Evolutionary conservation across 441 rosid species (phyloP), one percentile per base, ranked within the genome.

Genomic region (Jatropha podagrica): DNA sequence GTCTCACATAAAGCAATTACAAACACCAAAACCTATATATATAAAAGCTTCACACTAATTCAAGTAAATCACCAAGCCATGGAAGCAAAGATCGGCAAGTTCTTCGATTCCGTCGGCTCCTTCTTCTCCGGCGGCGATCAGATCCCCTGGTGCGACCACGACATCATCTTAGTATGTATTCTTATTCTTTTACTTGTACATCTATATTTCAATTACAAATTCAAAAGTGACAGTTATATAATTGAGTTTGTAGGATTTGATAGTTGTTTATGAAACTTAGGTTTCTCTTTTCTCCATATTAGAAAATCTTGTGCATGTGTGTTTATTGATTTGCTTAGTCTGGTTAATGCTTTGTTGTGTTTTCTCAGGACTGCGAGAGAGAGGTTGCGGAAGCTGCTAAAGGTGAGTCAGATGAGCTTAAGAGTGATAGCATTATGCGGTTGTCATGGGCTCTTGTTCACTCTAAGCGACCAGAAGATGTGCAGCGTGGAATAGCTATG

Each of bases 371-470:
- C 7, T 92, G 94, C 73, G 99, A 95, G 83, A 88, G 90, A 85
- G 97, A 92, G 75, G 92, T 84, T 75, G 82, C 82, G 7, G 93
- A 90, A 12, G 90, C 95, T 51, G 70, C 82, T 52, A 78, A 86
- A 58, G 76, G 82, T 67, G 90, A 81, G 59, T 80, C 90, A 0
- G 88, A 90, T 71, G 91, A 86, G 27, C 71, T 72, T 60, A 90
- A 87, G 85, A 89, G 72, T 32, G 95, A 93, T 17, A 82, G 90
- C 78, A 71, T 95, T 12, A 95, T 93, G 96, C 78, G 98, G 20
- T 86, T 95, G 73, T 95, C 99, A 0, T 95, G 99, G 99, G 95
- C 97, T 40, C 96, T 95, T 20, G 97, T 91, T 78, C 99, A 95
- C 82, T 95, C 99, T 13, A 86, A 80, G 74, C 90, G 85, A 68